Percentiles rank a stretch among this genome's conserved stretches.
Evolutionary conservation across 805 yeast genomes (phyloP).

Genomic region (Wickerhamomyces rabaulensis): DNA sequence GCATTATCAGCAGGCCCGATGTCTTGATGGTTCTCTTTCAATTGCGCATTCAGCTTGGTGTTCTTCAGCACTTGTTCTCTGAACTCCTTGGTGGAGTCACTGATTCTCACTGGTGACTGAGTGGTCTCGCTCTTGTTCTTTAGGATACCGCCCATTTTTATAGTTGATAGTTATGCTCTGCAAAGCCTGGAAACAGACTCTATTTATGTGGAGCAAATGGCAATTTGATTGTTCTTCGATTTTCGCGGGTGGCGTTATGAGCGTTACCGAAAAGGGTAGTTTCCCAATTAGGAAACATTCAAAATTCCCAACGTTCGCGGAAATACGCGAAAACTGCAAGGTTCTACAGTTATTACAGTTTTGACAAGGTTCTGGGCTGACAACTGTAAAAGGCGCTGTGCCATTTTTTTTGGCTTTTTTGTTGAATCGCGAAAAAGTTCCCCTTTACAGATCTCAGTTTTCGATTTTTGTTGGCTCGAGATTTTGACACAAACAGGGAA

Average conservation of each 20-base stretch:
- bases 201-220: background rate
- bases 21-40: conserved; percentile 25
- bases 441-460: background rate
- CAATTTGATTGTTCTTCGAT: background rate
- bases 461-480: background rate
- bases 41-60: conserved; percentile 68
- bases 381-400: too few species aligned
- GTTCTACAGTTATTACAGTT: background rate
- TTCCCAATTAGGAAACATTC: background rate
- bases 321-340: too few species aligned
- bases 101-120: conserved; percentile 18
- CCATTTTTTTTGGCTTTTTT: background rate
- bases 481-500: background rate
- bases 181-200: too few species aligned
- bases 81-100: conserved; percentile 36
- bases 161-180: background rate
- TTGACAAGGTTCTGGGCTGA: background rate
- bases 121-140: conserved; percentile 40
- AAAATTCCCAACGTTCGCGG: too few species aligned
- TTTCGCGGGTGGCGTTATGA: background rate
- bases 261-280: background rate
- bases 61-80: conserved; percentile 75
- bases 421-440: background rate
- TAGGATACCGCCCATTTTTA: conserved; percentile 41
- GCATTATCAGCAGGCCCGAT: background rate